Evolutionary conservation across 129 eudicot genomes (phyloP).

Genomic region (Logfia minima): DNA sequence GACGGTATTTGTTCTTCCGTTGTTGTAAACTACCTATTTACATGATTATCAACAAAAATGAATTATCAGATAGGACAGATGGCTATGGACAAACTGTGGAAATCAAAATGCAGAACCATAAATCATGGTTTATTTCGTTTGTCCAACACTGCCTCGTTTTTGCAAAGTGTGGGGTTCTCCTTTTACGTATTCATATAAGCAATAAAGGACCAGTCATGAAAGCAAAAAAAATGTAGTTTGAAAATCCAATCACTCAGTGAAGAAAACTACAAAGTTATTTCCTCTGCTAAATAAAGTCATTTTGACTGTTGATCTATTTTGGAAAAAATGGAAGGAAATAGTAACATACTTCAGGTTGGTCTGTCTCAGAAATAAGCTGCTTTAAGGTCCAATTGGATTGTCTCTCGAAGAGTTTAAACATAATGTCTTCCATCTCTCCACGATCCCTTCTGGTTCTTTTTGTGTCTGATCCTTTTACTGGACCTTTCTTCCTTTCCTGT

Average conservation of each 20-base stretch:
- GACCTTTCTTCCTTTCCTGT: conserved; percentile 65
- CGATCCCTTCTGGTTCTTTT: conserved; percentile 90
- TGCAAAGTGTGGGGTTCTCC: neutral
- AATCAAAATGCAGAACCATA: neutral
- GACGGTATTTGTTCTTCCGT: too few relatives aligned
- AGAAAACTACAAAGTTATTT: neutral
- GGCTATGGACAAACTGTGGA: neutral
- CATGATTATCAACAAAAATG: too few relatives aligned
- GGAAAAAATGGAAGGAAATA: neutral
- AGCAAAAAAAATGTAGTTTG: neutral
- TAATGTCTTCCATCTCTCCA: conserved; percentile 86
- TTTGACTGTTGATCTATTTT: conserved; percentile 5
- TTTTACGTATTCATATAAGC: neutral
- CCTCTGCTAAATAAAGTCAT: neutral
- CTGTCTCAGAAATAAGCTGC: conserved; percentile 76
- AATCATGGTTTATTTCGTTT: neutral
- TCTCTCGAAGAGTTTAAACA: conserved; percentile 86
- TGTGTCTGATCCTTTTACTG: conserved; percentile 66
- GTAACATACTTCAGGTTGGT: conserved; percentile 83
- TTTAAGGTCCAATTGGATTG: conserved; percentile 93
- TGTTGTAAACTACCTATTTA: too few relatives aligned
- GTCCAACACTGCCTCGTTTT: neutral
- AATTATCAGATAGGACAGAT: neutral
- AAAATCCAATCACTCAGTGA: neutral
- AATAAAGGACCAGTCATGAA: neutral